A percentile compares a stretch with the other conserved stretches of the same genome.
Evolutionary conservation across 148 eudicot species (phyloP).

Genomic region (Rhododendron griersonianum): DNA sequence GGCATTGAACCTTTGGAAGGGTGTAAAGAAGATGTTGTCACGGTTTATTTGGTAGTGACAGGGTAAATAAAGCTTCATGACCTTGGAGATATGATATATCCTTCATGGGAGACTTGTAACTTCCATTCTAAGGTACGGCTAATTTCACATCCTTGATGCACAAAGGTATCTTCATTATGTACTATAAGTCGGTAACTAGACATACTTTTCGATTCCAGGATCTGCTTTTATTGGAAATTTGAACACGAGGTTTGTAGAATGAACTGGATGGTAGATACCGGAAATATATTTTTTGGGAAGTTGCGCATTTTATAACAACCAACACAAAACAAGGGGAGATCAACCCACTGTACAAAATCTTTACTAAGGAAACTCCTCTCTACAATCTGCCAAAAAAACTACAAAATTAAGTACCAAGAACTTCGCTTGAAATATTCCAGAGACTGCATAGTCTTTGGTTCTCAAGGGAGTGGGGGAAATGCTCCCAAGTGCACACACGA

Average conservation of each 20-base stretch:
- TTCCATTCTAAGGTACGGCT: background rate
- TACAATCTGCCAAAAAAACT: no score
- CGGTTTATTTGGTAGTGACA: background rate
- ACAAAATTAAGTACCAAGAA: no score
- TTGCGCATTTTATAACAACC: no score
- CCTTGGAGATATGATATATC: background rate
- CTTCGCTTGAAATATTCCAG: no score
- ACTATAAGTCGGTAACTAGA: background rate
- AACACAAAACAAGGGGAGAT: no score
- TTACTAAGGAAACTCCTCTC: no score
- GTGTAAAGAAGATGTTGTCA: background rate
- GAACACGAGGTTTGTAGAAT: background rate
- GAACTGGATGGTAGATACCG: background rate
- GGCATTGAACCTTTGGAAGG: background rate
- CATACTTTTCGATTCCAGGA: background rate
- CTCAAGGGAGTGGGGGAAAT: no score
- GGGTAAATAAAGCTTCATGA: background rate
- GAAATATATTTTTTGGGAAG: background rate
- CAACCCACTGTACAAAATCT: no score
- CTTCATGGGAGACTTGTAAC: background rate
- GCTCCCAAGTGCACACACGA: no score
- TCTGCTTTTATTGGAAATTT: background rate
- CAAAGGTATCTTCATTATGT: background rate
- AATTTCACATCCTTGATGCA: background rate
- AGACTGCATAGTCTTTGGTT: no score